A percentile compares a stretch with the other conserved stretches of the same genome.
Evolutionary conservation across 768 basidiomycete species (phyloP).

Genomic region (Neoboletus subvelutipes): DNA sequence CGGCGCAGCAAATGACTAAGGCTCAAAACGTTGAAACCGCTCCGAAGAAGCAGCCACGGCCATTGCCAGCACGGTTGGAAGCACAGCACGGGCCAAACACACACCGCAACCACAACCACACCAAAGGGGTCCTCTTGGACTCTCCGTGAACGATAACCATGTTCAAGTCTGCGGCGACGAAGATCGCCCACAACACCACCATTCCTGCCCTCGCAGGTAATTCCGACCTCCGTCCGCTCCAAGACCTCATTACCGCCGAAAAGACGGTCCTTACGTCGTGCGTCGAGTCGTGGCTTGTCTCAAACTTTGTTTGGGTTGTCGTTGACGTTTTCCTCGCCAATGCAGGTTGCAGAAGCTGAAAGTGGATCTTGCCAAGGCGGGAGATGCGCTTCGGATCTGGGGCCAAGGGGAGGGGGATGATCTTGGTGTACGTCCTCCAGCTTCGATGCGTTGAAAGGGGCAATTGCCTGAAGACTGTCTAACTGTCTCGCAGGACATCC

Average conservation of each 20-base stretch:
- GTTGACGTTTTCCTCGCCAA: background rate
- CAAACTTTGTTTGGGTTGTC: background rate
- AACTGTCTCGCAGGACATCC: slow-evolving; percentile 57
- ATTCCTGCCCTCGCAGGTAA: slow-evolving; percentile 70
- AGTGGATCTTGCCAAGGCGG: slow-evolving; percentile 62
- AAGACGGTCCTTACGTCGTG: slow-evolving; percentile 78
- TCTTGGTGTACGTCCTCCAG: slow-evolving; percentile 54
- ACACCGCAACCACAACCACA: slow-evolving; percentile 7
- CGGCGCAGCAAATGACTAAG: too few relatives aligned
- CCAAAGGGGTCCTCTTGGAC: background rate
- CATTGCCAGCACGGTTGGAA: too few relatives aligned
- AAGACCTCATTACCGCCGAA: slow-evolving; percentile 88
- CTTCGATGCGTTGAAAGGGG: background rate
- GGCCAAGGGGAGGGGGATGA: slow-evolving; percentile 82
- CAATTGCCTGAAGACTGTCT: background rate
- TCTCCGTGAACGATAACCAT: slow-evolving; percentile 37
- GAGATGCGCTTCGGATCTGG: slow-evolving; percentile 72
- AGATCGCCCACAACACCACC: slow-evolving; percentile 87
- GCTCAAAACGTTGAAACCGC: too few relatives aligned
- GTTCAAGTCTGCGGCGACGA: slow-evolving; percentile 78
- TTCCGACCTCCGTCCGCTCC: slow-evolving; percentile 75
- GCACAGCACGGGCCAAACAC: background rate
- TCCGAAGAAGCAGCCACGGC: too few relatives aligned
- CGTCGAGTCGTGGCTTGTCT: slow-evolving; percentile 26
- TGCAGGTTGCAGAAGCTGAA: slow-evolving; percentile 64